Percentiles rank a stretch among this genome's conserved stretches.
Evolutionary conservation across 2,329 filamentous ascomycete genomes (phyloP).

Genomic region (Monilinia aucupariae): DNA sequence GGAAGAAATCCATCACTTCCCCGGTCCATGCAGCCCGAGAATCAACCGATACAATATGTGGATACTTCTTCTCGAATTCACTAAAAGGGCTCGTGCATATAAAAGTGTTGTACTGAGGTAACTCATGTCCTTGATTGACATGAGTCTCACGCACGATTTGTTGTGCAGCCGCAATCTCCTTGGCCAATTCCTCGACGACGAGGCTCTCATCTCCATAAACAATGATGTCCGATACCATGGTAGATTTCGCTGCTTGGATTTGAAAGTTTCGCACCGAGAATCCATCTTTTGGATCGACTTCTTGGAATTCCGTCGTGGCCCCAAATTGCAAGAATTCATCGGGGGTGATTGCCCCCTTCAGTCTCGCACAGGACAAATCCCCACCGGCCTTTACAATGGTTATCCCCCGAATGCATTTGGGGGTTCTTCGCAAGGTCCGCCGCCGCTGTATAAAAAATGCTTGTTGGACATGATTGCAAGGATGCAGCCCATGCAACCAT

Average conservation of each 20-base stretch:
- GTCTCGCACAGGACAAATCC: slow-evolving; percentile 63
- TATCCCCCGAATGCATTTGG: slow-evolving; percentile 72
- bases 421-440: slow-evolving; percentile 63
- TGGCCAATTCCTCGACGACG: slow-evolving; percentile 57
- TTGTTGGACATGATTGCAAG: slow-evolving; percentile 81
- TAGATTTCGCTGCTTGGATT: slow-evolving; percentile 85
- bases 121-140: slow-evolving; percentile 47
- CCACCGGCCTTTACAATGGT: slow-evolving; percentile 87
- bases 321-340: slow-evolving; percentile 62
- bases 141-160: slow-evolving; percentile 64
- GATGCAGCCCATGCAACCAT: slow-evolving; percentile 91
- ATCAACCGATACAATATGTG: slow-evolving; percentile 70
- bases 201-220: slow-evolving; percentile 75
- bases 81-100: slow-evolving; percentile 59
- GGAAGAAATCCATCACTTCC: slow-evolving; percentile 79
- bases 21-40: slow-evolving; percentile 66
- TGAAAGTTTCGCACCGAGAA: slow-evolving; percentile 98
- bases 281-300: slow-evolving; percentile 79
- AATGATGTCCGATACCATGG: slow-evolving; percentile 83
- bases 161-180: slow-evolving; percentile 71
- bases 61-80: slow-evolving; percentile 64
- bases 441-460: slow-evolving; percentile 81
- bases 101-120: slow-evolving; percentile 80
- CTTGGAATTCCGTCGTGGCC: slow-evolving; percentile 53
- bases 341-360: slow-evolving; percentile 82